Evolutionary conservation across 805 yeast genomes (phyloP), one percentile per base, ranked within the genome.

Genomic region (Lipomyces japonicus): DNA sequence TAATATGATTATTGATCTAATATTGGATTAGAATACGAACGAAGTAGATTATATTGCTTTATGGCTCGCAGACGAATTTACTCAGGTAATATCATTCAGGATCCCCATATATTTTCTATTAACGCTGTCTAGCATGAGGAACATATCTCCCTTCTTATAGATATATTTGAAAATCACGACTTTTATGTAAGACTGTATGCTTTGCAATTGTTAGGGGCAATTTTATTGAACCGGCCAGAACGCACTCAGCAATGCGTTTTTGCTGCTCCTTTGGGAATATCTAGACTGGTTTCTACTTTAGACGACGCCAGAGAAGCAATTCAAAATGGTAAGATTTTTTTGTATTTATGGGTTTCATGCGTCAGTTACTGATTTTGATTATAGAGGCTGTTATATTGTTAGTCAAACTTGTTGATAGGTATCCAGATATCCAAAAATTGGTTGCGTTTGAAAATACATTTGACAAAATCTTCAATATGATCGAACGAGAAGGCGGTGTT

Each of bases 381-480:
- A 18, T 19, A 50, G 74, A 93, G 67, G 80, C 93, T 2, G 50
- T 59, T 5, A 68, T 91, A 44, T 71, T 95, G n/a, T 71, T 95
- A 44, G 82, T 85, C 82, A 83, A 89, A 9, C 74, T 93, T 2
- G 95, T 82, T 10, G 82, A 82, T 59, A 84, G 86, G 52, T 86
- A 88, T 61, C 79, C 82, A 51, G 91, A 87, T 65, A 81, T 91
- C 28, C 98, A 93, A 65, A 90, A 89, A 62, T 71, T 93, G 18
- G 95, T 95, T 7, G 98, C 95, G 0, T 93, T 93, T 64, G 97
- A 93, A 65, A 90, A 87, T 59, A 84, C 95, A 0, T 90, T 93
- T 63, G 96, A 88, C 54, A 79, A 75, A 53, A 68, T 89, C 10
- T 90, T 91, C 61, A 74, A 72, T n/a, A 84, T 93, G 12, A 81